Percentiles rank a stretch among this genome's conserved stretches.
These are phyloP conservation scores for Penicillium malachiteum DNA, from an alignment of 495 filamentous ascomycete genomes.

Conservation along the genomic window DNA sequence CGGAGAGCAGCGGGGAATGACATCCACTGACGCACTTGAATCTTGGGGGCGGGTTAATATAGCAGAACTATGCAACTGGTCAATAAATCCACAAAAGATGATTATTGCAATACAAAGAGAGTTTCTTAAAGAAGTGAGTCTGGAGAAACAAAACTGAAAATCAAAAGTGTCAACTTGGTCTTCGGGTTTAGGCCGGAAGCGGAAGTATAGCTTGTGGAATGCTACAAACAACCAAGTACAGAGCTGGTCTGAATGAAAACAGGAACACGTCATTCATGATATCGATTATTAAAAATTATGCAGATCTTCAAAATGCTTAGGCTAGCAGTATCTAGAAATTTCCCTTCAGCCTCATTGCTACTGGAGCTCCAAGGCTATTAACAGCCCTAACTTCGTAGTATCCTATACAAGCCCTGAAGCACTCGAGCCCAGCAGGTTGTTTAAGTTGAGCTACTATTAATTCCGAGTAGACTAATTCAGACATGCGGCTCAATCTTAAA, in stretches of 20 bases:
- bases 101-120: background rate
- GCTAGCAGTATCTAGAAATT: no score
- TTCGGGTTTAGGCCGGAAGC: background rate
- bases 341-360: no score
- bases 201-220: slow-evolving; percentile 1
- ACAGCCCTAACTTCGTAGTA: no score
- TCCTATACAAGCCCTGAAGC: no score
- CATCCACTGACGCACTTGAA: background rate
- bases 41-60: background rate
- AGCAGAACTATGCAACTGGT: background rate
- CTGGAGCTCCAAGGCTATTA: no score
- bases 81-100: background rate
- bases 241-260: background rate
- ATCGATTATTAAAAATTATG: no score
- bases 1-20: slow-evolving; percentile 21
- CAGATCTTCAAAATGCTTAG: no score
- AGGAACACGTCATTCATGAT: background rate
- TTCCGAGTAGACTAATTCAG: no score
- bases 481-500: no score
- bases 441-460: no score
- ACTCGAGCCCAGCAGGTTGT: no score
- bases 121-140: background rate
- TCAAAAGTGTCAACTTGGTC: background rate
- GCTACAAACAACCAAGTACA: background rate
- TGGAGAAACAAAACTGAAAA: background rate